Evolutionary conservation across 83 land plant genomes (phyloP).

Genomic region (Thuja plicata): DNA sequence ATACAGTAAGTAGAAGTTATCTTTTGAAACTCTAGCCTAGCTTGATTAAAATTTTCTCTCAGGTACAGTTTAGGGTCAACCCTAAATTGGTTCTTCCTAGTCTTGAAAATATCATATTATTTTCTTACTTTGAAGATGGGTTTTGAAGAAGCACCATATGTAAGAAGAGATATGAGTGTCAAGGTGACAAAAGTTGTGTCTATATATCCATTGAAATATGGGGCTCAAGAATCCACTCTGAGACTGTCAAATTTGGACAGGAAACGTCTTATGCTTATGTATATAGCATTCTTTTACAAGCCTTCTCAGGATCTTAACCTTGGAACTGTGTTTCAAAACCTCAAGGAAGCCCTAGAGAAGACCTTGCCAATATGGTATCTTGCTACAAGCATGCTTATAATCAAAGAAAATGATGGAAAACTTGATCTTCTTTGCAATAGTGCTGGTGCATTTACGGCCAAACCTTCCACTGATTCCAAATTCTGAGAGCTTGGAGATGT

Average conservation of each 20-base stretch:
- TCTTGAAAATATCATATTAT: neutral
- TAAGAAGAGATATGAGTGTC: neutral
- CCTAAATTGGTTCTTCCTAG: neutral
- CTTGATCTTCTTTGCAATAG: no score
- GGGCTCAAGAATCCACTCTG: constrained; percentile 1
- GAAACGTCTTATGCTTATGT: constrained; percentile 53
- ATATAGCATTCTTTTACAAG: constrained; percentile 49
- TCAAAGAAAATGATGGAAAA: constrained; percentile 24
- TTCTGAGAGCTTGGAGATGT: no score
- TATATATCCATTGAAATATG: constrained; percentile 13
- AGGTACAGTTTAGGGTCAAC: neutral
- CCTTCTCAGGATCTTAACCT: constrained; percentile 10
- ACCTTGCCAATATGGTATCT: constrained; percentile 46
- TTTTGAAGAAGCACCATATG: neutral
- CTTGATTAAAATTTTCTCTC: no score
- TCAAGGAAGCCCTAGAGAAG: constrained; percentile 43
- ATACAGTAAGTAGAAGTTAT: no score
- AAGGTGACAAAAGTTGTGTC: constrained; percentile 10
- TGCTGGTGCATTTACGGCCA: no score
- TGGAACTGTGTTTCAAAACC: constrained; percentile 20
- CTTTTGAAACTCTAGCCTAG: no score
- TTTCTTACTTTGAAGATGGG: neutral
- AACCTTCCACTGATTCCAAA: no score
- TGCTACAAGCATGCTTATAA: constrained; percentile 44
- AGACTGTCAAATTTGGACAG: constrained; percentile 46